phyloP scores from a whole-genome alignment of 1,139 yeast genomes.

The Hansenula lynferdii region DNA sequence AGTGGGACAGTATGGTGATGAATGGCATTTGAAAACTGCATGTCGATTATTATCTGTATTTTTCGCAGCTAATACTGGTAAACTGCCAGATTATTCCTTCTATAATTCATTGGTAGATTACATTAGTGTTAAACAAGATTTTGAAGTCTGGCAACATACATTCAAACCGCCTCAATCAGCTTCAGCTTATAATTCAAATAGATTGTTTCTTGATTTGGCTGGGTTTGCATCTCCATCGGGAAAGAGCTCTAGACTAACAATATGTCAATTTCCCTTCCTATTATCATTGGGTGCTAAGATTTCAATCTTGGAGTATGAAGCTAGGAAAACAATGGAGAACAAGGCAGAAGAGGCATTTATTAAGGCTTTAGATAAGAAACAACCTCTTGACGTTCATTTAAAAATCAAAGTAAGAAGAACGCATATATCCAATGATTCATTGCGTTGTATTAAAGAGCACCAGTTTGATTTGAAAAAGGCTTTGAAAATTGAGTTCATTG shows the following conservation, averaged over 20 bases:
- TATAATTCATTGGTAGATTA: constrained; percentile 82
- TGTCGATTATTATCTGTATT: constrained; percentile 53
- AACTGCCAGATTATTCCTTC: constrained; percentile 48
- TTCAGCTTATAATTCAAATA: constrained; percentile 13
- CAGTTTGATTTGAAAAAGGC: constrained; percentile 68
- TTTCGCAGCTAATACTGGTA: constrained; percentile 44
- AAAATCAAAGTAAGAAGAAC: constrained; percentile 64
- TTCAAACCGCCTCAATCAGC: constrained; percentile 2
- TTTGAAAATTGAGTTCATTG: constrained; percentile 69
- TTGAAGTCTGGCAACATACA: constrained; percentile 68
- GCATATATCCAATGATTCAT: constrained; percentile 68
- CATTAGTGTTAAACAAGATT: constrained; percentile 72
- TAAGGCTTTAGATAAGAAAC: constrained; percentile 59
- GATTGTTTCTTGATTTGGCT: constrained; percentile 19
- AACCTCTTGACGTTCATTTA: constrained; percentile 62
- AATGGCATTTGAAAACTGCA: constrained; percentile 77
- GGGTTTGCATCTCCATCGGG: neutral
- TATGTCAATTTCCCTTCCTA: constrained; percentile 83
- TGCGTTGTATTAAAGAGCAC: constrained; percentile 55
- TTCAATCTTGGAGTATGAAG: constrained; percentile 75
- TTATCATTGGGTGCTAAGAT: constrained; percentile 82
- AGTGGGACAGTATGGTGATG: constrained; percentile 62
- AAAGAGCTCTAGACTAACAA: constrained; percentile 35
- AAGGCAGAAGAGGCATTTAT: constrained; percentile 90
- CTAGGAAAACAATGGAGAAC: constrained; percentile 75